These are phyloP conservation scores for Pyrus communis DNA, from an alignment of 306 rosid species.

Conservation along the genomic window DNA sequence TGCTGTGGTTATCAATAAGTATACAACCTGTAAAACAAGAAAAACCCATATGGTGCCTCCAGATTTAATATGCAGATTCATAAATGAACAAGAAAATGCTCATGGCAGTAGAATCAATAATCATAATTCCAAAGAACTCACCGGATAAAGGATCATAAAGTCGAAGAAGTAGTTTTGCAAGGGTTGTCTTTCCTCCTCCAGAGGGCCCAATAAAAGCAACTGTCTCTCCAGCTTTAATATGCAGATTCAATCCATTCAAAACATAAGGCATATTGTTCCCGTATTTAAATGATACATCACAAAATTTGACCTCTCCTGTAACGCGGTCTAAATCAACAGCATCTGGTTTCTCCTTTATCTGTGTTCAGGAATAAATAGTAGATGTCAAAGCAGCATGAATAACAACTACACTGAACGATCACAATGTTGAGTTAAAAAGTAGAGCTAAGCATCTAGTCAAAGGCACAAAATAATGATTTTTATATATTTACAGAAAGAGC, in stretches of 20 bases:
- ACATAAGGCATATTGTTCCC: conserved; percentile 44
- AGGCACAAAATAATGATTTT: background rate
- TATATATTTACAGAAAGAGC: background rate
- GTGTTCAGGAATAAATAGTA: conserved; percentile 21
- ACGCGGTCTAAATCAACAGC: conserved; percentile 53
- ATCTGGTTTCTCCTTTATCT: conserved; percentile 61
- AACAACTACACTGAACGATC: background rate
- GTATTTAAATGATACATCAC: conserved; percentile 63
- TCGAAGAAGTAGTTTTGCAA: conserved; percentile 68
- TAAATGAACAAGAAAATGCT: background rate
- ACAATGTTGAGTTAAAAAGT: background rate
- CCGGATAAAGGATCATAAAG: conserved; percentile 83
- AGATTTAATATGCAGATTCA: no score
- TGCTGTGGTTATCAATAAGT: conserved; percentile 54
- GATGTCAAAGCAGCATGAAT: background rate
- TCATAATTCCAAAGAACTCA: conserved; percentile 22
- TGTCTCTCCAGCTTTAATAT: conserved; percentile 73
- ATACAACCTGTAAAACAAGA: conserved; percentile 47
- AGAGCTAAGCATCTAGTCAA: background rate
- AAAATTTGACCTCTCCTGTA: conserved; percentile 65
- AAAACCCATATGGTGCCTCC: conserved; percentile 3
- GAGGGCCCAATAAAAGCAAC: conserved; percentile 90
- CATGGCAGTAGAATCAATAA: background rate
- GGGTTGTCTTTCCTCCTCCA: conserved; percentile 95
- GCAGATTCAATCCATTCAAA: conserved; percentile 62